These are phyloP conservation scores for Scorias spongiosa DNA, from an alignment of 2,329 filamentous ascomycete genomes.

Conservation along the genomic window DNA sequence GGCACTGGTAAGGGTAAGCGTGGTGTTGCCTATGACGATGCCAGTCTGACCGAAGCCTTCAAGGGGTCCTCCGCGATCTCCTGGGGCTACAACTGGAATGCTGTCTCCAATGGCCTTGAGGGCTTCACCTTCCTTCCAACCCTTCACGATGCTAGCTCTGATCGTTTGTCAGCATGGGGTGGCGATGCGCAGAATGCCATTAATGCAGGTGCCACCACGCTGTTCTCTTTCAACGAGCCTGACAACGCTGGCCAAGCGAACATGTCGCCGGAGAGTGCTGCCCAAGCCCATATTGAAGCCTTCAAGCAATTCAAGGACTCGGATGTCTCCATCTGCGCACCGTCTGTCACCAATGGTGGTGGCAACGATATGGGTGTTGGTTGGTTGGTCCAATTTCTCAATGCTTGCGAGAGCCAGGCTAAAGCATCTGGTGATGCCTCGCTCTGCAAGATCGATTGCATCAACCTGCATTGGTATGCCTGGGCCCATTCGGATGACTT, in stretches of 20 bases:
- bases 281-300: conserved; percentile 36
- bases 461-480: conserved; percentile 48
- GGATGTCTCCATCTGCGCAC: conserved; percentile 38
- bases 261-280: conserved; percentile 37
- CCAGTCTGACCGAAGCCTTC: conserved; percentile 38
- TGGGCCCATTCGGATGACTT: conserved; percentile 28
- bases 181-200: conserved; percentile 38
- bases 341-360: conserved; percentile 49
- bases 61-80: conserved; percentile 28
- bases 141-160: conserved; percentile 33
- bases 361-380: conserved; percentile 33
- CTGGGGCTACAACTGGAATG: conserved; percentile 58
- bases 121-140: conserved; percentile 49
- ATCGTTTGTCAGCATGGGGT: conserved; percentile 37
- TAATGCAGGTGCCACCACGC: conserved; percentile 35
- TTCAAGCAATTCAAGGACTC: conserved; percentile 41
- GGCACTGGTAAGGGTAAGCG: conserved; percentile 37
- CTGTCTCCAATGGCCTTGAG: conserved; percentile 26
- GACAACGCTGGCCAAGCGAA: conserved; percentile 47
- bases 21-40: conserved; percentile 53
- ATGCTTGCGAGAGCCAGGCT: conserved; percentile 26
- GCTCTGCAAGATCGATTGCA: conserved; percentile 42
- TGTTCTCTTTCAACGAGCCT: conserved; percentile 60
- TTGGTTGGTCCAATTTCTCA: conserved; percentile 41
- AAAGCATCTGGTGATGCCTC: conserved; percentile 7